Percentiles rank a stretch among this genome's conserved stretches.
Evolutionary conservation across 1,139 yeast genomes (phyloP).

Genomic region (Diutina pseudorugosa): DNA sequence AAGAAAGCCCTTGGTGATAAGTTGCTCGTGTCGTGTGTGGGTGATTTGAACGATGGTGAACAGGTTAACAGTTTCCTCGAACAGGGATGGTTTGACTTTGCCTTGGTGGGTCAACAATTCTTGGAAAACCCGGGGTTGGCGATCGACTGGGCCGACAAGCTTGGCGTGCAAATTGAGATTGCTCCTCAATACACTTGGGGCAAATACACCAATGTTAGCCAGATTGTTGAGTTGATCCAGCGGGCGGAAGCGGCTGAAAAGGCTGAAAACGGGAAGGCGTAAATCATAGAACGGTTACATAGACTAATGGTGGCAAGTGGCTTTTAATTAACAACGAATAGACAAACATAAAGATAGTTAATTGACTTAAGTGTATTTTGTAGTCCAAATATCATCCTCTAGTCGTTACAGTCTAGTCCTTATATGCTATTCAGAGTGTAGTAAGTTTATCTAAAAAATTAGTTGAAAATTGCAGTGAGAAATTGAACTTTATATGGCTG

Average conservation of each 20-base stretch:
- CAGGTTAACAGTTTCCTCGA: slow-evolving; percentile 27
- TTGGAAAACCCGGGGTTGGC: slow-evolving; percentile 37
- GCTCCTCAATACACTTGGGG: slow-evolving; percentile 26
- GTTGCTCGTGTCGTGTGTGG: slow-evolving; percentile 34
- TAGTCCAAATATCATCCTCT: too few relatives aligned
- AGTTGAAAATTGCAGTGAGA: too few relatives aligned
- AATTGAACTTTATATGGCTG: too few relatives aligned
- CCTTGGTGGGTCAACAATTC: slow-evolving; percentile 33
- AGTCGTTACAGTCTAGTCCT: too few relatives aligned
- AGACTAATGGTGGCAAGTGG: too few relatives aligned
- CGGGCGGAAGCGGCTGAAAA: not conserved
- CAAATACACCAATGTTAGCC: slow-evolving; percentile 4
- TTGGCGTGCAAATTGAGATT: slow-evolving; percentile 24
- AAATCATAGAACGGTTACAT: not conserved
- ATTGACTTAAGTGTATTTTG: too few relatives aligned
- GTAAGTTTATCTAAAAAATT: too few relatives aligned
- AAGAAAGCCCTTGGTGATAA: slow-evolving; percentile 32
- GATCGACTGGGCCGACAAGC: slow-evolving; percentile 36
- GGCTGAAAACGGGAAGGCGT: not conserved
- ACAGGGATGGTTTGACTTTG: slow-evolving; percentile 31
- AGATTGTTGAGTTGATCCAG: slow-evolving; percentile 6
- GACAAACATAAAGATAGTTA: too few relatives aligned
- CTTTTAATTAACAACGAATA: too few relatives aligned
- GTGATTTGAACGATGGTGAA: slow-evolving; percentile 23
- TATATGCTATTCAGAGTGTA: too few relatives aligned